Conservation (phyloP, 2,329 filamentous ascomycete genomes). For the Macroventuria anomochaeta region DNA sequence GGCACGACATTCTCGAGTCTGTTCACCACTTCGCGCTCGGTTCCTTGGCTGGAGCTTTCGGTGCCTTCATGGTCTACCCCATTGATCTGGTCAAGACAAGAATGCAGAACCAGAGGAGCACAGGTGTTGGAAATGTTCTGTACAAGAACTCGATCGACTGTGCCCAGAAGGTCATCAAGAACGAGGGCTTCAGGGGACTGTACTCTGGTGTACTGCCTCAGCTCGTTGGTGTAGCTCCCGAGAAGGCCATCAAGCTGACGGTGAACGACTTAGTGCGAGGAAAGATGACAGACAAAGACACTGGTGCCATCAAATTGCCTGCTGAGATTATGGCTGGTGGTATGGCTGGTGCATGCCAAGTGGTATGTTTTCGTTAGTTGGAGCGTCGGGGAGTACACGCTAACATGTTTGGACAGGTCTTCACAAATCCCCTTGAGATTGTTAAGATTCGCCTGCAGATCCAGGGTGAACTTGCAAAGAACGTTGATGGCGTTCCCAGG, state of each 20-base stretch:
- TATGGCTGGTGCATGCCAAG: conserved; percentile 90
- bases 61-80: conserved; percentile 99
- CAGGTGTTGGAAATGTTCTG: conserved; percentile 79
- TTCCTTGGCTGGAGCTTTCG: conserved; percentile 91
- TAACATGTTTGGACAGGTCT: conserved; percentile 65
- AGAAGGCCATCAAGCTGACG: conserved; percentile 99
- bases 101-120: conserved; percentile 91
- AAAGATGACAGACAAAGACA: conserved; percentile 74
- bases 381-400: neutral
- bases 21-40: conserved; percentile 90
- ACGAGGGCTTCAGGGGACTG: conserved; percentile 86
- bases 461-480: conserved; percentile 93
- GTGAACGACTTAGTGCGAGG: conserved; percentile 92
- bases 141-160: conserved; percentile 99
- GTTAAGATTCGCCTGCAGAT: conserved; percentile 99
- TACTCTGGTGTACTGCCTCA: conserved; percentile 96
- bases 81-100: conserved; percentile 98
- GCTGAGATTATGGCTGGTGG: conserved; percentile 88
- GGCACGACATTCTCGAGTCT: conserved; percentile 74
- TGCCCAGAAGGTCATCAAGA: conserved; percentile 87
- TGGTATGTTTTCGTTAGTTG: conserved; percentile 65
- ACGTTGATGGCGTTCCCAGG: conserved; percentile 78
- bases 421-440: conserved; percentile 97
- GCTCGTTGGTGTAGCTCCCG: conserved; percentile 95
- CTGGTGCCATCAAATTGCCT: conserved; percentile 71